Evolutionary conservation across 768 basidiomycete species (phyloP).

Genomic region (Leucosporidium creatinivorum): DNA sequence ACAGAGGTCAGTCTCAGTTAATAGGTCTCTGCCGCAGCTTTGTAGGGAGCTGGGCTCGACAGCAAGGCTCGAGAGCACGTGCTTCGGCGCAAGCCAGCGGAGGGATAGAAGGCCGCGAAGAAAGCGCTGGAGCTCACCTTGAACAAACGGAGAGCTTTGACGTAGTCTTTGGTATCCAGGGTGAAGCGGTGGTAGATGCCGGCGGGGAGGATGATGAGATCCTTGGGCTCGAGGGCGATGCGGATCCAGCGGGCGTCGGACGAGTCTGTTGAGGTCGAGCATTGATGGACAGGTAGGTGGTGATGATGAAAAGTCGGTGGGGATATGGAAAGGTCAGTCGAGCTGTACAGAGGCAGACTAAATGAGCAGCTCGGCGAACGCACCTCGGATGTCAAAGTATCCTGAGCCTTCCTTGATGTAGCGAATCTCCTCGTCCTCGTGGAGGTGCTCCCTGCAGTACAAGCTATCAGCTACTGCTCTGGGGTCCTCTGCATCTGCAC

Average conservation of each 20-base stretch:
- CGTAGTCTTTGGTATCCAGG: conserved; percentile 63
- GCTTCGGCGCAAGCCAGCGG: too few species aligned
- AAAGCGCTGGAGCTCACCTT: too few species aligned
- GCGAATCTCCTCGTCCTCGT: conserved; percentile 92
- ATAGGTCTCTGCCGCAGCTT: neutral
- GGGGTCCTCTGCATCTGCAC: neutral
- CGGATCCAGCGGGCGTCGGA: conserved; percentile 72
- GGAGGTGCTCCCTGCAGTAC: conserved; percentile 56
- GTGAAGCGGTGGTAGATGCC: conserved; percentile 95
- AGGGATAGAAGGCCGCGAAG: too few species aligned
- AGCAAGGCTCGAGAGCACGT: too few species aligned
- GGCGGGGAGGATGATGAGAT: conserved; percentile 76
- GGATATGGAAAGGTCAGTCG: neutral
- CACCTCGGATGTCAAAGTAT: conserved; percentile 85
- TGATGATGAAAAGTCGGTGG: neutral
- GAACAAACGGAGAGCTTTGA: conserved; percentile 76
- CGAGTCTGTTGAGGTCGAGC: conserved; percentile 31
- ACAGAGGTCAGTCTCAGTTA: too few species aligned
- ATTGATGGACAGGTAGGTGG: neutral
- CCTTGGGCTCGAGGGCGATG: conserved; percentile 64
- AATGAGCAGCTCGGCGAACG: neutral
- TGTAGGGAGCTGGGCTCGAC: too few species aligned
- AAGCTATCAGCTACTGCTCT: conserved; percentile 2
- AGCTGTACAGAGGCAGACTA: neutral
- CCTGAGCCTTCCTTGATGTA: conserved; percentile 80